Percentiles rank a stretch among this genome's conserved stretches.
Evolutionary conservation across 805 yeast species (phyloP).

Genomic region (Saccharomycopsis amapae): DNA sequence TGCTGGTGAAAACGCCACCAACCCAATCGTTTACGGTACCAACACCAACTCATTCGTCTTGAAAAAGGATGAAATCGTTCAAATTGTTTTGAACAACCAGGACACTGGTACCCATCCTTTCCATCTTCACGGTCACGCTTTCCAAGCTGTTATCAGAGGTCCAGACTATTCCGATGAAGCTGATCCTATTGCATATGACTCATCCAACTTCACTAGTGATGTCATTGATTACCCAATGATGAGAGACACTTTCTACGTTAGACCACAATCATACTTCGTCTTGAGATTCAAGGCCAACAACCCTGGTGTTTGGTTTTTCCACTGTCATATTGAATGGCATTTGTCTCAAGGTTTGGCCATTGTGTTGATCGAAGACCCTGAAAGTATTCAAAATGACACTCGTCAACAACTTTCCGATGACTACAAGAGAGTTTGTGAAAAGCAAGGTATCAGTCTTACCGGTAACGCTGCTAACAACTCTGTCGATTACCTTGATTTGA

Average conservation of each 20-base stretch:
- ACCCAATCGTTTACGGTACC: slow-evolving; percentile 59
- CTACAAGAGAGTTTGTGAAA: slow-evolving; percentile 54
- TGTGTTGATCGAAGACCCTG: slow-evolving; percentile 77
- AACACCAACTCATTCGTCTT: slow-evolving; percentile 73
- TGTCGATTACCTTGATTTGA: slow-evolving; percentile 54
- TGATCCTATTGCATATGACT: slow-evolving; percentile 51
- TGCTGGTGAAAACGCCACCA: slow-evolving; percentile 53
- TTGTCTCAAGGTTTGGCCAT: slow-evolving; percentile 88
- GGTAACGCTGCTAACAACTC: slow-evolving; percentile 93
- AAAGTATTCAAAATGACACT: slow-evolving; percentile 45
- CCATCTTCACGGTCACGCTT: slow-evolving; percentile 87
- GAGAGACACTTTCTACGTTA: slow-evolving; percentile 75
- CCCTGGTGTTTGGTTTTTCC: slow-evolving; percentile 99
- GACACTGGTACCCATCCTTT: slow-evolving; percentile 96
- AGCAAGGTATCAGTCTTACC: slow-evolving; percentile 40
- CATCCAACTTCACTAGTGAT: slow-evolving; percentile 37
- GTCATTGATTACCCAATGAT: slow-evolving; percentile 73
- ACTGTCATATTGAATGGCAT: slow-evolving; percentile 99
- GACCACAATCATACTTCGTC: slow-evolving; percentile 80
- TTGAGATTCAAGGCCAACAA: slow-evolving; percentile 85
- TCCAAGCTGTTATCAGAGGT: slow-evolving; percentile 77
- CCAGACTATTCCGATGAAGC: slow-evolving; percentile 45
- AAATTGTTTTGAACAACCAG: slow-evolving; percentile 73
- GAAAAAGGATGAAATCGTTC: slow-evolving; percentile 49
- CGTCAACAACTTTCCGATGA: slow-evolving; percentile 54